Evolutionary conservation across 306 rosid species (phyloP).

Genomic region (Vigna reflexopilosa): DNA sequence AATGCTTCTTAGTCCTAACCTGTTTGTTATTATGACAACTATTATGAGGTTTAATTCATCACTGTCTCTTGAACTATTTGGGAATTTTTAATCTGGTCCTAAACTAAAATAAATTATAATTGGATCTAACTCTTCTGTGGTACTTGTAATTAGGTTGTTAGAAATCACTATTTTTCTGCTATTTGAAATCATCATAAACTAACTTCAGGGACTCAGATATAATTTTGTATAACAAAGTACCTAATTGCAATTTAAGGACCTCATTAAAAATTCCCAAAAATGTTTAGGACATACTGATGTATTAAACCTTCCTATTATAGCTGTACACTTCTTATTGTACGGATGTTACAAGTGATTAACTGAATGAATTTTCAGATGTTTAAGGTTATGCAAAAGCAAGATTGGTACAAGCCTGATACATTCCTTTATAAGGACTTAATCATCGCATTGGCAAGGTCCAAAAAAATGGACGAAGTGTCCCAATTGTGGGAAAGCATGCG

Average conservation of each 20-base stretch:
- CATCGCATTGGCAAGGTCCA: slow-evolving; percentile 72
- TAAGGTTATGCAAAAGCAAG: slow-evolving; percentile 78
- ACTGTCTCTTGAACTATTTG: too few species aligned
- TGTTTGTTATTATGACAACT: slow-evolving; percentile 1
- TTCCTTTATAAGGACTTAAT: slow-evolving; percentile 83
- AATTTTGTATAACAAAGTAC: too few species aligned
- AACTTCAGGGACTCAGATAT: too few species aligned
- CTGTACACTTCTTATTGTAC: background rate
- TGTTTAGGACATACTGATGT: background rate
- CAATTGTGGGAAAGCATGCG: slow-evolving; percentile 81
- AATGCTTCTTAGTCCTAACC: slow-evolving; percentile 42
- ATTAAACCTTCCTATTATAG: background rate
- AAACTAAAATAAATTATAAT: too few species aligned
- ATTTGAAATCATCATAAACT: background rate
- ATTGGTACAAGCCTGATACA: slow-evolving; percentile 84
- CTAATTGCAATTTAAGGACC: background rate
- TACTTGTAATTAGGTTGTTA: too few species aligned
- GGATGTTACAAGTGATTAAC: slow-evolving; percentile 45
- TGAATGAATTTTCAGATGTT: slow-evolving; percentile 62
- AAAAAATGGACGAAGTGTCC: slow-evolving; percentile 85
- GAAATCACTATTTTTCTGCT: too few species aligned
- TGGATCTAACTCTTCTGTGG: too few species aligned
- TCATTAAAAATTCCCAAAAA: too few species aligned
- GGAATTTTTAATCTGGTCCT: background rate
- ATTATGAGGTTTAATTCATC: too few species aligned